Percentiles rank a stretch among this genome's conserved stretches.
These are phyloP conservation scores for Peniophora sp. DNA, from an alignment of 1,284 basidiomycete species.

Conservation along the genomic window DNA sequence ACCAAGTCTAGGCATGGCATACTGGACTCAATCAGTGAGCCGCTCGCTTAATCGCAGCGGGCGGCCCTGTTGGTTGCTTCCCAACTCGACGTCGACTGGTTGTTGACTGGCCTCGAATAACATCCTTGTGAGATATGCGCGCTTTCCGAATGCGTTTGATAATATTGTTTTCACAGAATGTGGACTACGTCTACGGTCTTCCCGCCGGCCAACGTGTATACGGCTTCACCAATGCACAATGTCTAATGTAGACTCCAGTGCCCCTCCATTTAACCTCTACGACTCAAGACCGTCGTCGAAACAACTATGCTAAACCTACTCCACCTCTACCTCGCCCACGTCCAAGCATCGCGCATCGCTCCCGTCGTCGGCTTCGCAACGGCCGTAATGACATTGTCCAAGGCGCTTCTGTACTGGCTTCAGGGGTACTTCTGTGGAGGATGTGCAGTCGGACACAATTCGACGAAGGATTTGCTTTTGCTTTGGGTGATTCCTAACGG, in stretches of 20 bases:
- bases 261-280: constrained; percentile 29
- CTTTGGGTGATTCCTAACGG: constrained; percentile 77
- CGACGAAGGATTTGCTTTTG: constrained; percentile 38
- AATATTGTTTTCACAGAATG: constrained; percentile 51
- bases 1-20: too few relatives aligned
- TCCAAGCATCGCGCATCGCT: constrained; percentile 49
- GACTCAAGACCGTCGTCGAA: constrained; percentile 71
- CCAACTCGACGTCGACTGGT: neutral
- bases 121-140: neutral
- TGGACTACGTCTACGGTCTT: constrained; percentile 74
- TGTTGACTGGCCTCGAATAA: neutral
- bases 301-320: constrained; percentile 70
- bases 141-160: neutral
- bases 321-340: constrained; percentile 72
- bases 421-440: constrained; percentile 70
- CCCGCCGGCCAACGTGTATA: constrained; percentile 52
- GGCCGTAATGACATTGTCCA: constrained; percentile 72
- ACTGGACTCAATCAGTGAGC: too few relatives aligned
- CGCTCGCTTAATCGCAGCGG: too few relatives aligned
- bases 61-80: too few relatives aligned
- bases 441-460: constrained; percentile 76
- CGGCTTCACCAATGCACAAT: constrained; percentile 86
- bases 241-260: constrained; percentile 36
- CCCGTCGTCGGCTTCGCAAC: constrained; percentile 71
- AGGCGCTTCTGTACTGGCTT: constrained; percentile 77